Percentiles rank a stretch among this genome's conserved stretches.
Conservation (phyloP, 106 monocot species). For the Phalaenopsis equestris region DNA sequence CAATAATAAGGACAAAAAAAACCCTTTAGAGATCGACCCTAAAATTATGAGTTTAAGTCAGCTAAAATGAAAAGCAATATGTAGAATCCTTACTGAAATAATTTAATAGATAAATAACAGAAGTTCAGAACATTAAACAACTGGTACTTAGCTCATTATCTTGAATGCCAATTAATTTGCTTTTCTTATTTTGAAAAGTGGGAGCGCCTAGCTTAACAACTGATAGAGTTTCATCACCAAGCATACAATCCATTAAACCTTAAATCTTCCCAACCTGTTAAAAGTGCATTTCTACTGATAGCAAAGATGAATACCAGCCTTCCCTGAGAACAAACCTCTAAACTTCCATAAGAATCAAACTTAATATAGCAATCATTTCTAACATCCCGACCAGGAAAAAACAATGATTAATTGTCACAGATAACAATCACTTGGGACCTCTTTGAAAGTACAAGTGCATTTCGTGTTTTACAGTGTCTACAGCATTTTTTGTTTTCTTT, state of each 20-base stretch:
- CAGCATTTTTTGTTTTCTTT: not conserved
- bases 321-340: not conserved
- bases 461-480: not conserved
- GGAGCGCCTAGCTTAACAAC: not conserved
- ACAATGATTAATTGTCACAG: too few relatives aligned
- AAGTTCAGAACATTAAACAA: not conserved
- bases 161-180: not conserved
- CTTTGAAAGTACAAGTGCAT: too few relatives aligned
- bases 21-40: too few relatives aligned
- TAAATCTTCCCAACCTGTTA: not conserved
- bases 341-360: not conserved
- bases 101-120: not conserved
- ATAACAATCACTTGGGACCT: too few relatives aligned
- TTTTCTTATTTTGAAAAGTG: not conserved
- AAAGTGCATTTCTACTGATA: not conserved
- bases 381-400: not conserved
- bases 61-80: not conserved
- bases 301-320: not conserved
- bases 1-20: not conserved
- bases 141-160: not conserved
- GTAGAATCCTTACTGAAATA: not conserved
- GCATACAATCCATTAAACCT: not conserved
- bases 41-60: not conserved
- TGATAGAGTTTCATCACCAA: not conserved
- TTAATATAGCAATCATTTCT: not conserved